These are phyloP conservation scores for Pulveroboletus sp. DNA, from an alignment of 768 basidiomycete genomes.

Conservation along the genomic window DNA sequence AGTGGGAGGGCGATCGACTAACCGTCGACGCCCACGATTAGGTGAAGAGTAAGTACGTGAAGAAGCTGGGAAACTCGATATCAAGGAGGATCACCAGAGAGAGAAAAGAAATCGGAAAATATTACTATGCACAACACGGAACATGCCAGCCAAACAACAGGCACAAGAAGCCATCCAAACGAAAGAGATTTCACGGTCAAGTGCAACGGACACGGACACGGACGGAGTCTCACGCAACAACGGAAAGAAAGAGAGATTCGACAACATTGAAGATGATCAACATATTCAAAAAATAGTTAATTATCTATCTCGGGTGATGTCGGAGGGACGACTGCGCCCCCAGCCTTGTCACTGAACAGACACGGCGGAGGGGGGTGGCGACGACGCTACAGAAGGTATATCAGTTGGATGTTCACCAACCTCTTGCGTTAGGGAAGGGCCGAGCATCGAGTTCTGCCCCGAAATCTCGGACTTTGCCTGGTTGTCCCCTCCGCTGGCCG, in stretches of 20 bases:
- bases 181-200: conserved; percentile 6
- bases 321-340: conserved; percentile 1
- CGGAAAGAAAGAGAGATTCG: conserved; percentile 1
- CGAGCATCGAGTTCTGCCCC: conserved; percentile 16
- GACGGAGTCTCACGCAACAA: conserved; percentile 16
- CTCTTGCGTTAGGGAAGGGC: conserved; percentile 21
- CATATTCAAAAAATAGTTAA: conserved; percentile 33
- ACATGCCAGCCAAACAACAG: conserved; percentile 19
- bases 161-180: conserved; percentile 19
- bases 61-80: conserved; percentile 11
- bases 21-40: conserved; percentile 23
- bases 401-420: conserved; percentile 17
- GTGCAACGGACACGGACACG: conserved; percentile 6
- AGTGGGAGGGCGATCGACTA: conserved; percentile 11
- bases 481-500: conserved; percentile 1
- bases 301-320: conserved; percentile 22
- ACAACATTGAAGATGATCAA: conserved; percentile 32
- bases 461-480: conserved; percentile 17
- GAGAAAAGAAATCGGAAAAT: conserved; percentile 1
- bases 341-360: conserved; percentile 21
- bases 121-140: conserved; percentile 25
- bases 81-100: conserved; percentile 7
- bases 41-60: conserved; percentile 24
- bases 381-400: conserved; percentile 28
- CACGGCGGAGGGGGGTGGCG: conserved; percentile 31